Evolutionary conservation across 352 stramenopile species (phyloP), one percentile per base, ranked within the genome.

Genomic region (Globisporangium mamillatum): DNA sequence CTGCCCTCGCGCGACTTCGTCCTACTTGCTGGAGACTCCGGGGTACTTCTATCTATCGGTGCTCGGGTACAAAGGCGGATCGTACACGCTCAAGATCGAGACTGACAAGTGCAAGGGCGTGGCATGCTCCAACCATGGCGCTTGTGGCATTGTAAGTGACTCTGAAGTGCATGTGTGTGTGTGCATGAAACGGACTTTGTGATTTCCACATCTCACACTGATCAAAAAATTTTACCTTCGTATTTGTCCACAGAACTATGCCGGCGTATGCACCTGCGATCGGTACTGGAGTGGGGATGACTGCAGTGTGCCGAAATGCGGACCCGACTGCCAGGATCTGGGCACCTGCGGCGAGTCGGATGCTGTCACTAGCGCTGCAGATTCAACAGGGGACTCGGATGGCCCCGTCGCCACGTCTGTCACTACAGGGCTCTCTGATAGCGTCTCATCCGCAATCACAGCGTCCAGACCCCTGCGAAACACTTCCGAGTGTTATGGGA

Each of bases 271-370:
- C 52, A 79, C 70, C 5, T 95, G 87, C 62, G 72, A 92, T 68
- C 82, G 81, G 9, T 91, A 89, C 54, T 95, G 84, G 84, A 89
- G 76, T 22, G 88, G 84, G 0, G 81, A 91, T 6, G 82, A 90
- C 60, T 95, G 88, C 62, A 92, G 77, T 44, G 70, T 89, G 4
- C 84, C 85, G 6, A 85, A 82, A 60, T 95, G 88, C 56, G 86
- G 83, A 0, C 86, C 84, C 0, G 85, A 94, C 64, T 93, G 88
- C 27, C 52, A 82, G 18, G 86, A 92, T 54, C 69, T 91, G 22
- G 79, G 82, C 10, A 82, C 66, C 0, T 94, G 86, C 58, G 60
- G 9, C 5, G 6, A 14, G 3, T n/a, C 38, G 22, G 67, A 46
- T 41, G 20, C 32, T 10, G 20, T 55, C 18, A 20, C 4, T 29